Conservation (phyloP, 306 rosid genomes). For the Corylus americana region DNA sequence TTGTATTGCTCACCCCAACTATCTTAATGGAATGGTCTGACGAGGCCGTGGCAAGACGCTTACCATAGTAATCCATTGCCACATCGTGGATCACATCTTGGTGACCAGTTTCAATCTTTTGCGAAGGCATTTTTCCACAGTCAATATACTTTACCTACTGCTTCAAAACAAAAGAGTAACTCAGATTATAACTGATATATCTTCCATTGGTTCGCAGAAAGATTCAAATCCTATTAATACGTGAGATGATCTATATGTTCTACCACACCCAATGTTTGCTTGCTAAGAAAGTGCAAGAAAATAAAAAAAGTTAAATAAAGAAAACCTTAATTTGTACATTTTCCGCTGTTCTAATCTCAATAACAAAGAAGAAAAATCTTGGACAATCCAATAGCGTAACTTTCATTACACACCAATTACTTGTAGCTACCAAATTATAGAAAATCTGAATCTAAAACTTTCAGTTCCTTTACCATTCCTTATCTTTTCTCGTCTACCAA, state of each 20-base stretch:
- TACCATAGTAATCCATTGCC: slow-evolving; percentile 83
- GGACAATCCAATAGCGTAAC: not conserved
- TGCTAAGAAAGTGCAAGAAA: not conserved
- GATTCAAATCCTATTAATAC: not conserved
- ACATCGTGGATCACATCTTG: slow-evolving; percentile 75
- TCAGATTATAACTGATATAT: not conserved
- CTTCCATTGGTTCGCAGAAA: not conserved
- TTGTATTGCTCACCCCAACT: slow-evolving; percentile 68
- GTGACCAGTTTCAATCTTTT: slow-evolving; percentile 81
- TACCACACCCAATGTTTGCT: not conserved
- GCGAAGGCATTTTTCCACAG: slow-evolving; percentile 62
- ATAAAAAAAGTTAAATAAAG: not conserved
- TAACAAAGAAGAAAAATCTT: not conserved
- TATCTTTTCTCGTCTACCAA: too few relatives aligned
- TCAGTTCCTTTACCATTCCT: not conserved
- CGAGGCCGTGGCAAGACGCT: slow-evolving; percentile 81
- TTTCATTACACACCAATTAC: not conserved
- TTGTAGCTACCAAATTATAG: not conserved
- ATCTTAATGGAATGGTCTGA: slow-evolving; percentile 85
- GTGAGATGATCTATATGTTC: not conserved
- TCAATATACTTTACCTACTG: slow-evolving; percentile 13
- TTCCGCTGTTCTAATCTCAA: not conserved
- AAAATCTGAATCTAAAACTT: not conserved
- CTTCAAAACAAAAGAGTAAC: not conserved
- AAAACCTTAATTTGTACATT: not conserved